phyloP scores from a whole-genome alignment of 441 rosid genomes.

The Pelargonium fulgidum region DNA sequence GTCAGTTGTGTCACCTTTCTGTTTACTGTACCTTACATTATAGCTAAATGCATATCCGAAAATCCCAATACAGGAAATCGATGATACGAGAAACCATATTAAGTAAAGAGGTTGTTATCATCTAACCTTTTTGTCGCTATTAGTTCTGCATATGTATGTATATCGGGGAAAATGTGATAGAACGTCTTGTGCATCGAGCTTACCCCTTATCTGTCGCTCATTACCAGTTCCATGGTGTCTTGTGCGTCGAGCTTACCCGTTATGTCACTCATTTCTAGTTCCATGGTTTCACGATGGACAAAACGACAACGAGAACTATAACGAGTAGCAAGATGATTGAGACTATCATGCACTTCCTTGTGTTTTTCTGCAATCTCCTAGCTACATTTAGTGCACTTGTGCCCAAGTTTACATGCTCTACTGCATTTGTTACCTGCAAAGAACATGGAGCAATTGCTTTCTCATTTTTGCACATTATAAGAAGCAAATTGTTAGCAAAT shows the following conservation, averaged over 20 bases:
- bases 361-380: constrained; percentile 44
- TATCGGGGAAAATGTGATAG: too few relatives aligned
- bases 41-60: background rate
- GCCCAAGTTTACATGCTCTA: constrained; percentile 46
- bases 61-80: background rate
- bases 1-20: too few relatives aligned
- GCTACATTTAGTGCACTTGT: constrained; percentile 48
- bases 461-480: too few relatives aligned
- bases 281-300: constrained; percentile 52
- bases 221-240: constrained; percentile 43
- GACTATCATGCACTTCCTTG: constrained; percentile 66
- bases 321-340: constrained; percentile 43
- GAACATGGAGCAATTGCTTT: too few relatives aligned
- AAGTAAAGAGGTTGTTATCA: background rate
- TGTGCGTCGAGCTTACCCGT: too few relatives aligned
- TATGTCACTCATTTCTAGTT: constrained; percentile 22
- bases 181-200: too few relatives aligned
- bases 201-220: too few relatives aligned
- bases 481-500: too few relatives aligned
- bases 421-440: constrained; percentile 46
- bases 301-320: constrained; percentile 44
- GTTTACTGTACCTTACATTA: background rate
- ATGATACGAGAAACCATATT: too few relatives aligned
- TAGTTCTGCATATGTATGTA: too few relatives aligned
- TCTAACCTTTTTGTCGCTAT: too few relatives aligned